Percentiles rank a stretch among this genome's conserved stretches.
These are phyloP conservation scores for Phialophora chinensis DNA, from an alignment of 2,329 filamentous ascomycete genomes.

Conservation along the genomic window DNA sequence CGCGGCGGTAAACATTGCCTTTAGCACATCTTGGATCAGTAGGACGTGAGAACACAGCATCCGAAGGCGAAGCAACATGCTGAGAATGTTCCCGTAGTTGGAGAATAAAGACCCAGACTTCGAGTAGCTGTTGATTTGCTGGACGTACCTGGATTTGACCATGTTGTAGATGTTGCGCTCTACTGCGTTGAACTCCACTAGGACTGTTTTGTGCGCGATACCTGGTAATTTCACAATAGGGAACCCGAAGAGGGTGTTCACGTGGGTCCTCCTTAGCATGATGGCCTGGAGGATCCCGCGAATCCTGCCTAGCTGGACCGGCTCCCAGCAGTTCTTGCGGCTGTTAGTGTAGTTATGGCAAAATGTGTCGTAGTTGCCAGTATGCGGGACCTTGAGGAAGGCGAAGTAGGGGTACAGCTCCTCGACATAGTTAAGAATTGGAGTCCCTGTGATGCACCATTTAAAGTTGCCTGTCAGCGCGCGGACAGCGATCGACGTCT, in stretches of 20 bases:
- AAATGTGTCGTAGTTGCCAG: conserved; percentile 40
- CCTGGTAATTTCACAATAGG: conserved; percentile 62
- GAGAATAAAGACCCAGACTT: conserved; percentile 26
- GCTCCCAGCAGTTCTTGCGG: conserved; percentile 26
- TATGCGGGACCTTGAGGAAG: conserved; percentile 46
- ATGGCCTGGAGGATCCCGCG: conserved; percentile 46
- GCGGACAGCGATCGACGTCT: conserved; percentile 47
- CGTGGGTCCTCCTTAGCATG: conserved; percentile 63
- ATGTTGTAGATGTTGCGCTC: conserved; percentile 62
- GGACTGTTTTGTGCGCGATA: conserved; percentile 52
- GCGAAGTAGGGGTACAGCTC: conserved; percentile 50
- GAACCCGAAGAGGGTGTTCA: conserved; percentile 58
- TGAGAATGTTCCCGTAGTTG: conserved; percentile 50
- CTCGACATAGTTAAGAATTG: conserved; percentile 48
- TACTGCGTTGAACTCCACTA: conserved; percentile 57
- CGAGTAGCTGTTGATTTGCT: conserved; percentile 49
- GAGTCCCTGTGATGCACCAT: conserved; percentile 50
- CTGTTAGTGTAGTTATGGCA: conserved; percentile 40
- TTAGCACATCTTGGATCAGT: conserved; percentile 54
- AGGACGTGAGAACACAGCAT: conserved; percentile 60
- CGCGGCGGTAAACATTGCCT: conserved; percentile 52
- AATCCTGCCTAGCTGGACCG: conserved; percentile 38
- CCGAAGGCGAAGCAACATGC: conserved; percentile 58
- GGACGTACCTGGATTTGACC: conserved; percentile 53
- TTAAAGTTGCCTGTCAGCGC: conserved; percentile 45